Percentiles rank a stretch among this genome's conserved stretches.
Evolutionary conservation across 352 stramenopile species (phyloP).

Genomic region (Globisporangium apiculatum): DNA sequence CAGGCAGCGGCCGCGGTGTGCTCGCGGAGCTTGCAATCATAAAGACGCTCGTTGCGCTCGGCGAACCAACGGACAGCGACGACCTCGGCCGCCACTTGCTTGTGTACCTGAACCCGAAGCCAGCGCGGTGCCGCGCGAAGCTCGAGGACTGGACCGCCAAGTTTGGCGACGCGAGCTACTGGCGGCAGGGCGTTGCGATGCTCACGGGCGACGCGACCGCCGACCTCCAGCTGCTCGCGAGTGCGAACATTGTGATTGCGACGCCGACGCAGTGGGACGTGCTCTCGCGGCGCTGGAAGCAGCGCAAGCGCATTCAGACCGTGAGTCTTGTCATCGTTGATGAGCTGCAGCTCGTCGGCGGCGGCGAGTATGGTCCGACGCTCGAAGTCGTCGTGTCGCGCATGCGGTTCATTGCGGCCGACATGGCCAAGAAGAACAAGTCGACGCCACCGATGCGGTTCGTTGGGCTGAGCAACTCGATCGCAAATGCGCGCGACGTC

Average conservation of each 20-base stretch:
- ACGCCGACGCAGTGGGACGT: constrained; percentile 95
- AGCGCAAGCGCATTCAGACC: constrained; percentile 94
- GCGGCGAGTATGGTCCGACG: constrained; percentile 80
- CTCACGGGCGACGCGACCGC: constrained; percentile 92
- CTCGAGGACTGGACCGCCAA: constrained; percentile 82
- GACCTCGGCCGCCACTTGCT: constrained; percentile 73
- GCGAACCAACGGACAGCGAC: constrained; percentile 47
- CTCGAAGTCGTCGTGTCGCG: constrained; percentile 97
- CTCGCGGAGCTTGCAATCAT: constrained; percentile 96
- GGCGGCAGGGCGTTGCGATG: constrained; percentile 80
- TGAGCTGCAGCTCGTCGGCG: constrained; percentile 96
- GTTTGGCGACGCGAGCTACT: constrained; percentile 77
- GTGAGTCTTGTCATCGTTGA: constrained; percentile 95
- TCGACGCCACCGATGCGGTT: constrained; percentile 76
- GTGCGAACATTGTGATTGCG: constrained; percentile 90
- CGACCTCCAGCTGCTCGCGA: constrained; percentile 90
- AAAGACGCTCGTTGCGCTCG: constrained; percentile 74
- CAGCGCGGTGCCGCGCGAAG: constrained; percentile 53
- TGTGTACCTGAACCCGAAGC: constrained; percentile 94
- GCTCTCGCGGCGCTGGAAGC: constrained; percentile 95
- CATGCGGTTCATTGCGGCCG: constrained; percentile 96
- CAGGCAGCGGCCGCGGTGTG: constrained; percentile 92
- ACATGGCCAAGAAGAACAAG: constrained; percentile 71
- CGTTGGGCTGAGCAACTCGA: constrained; percentile 92
- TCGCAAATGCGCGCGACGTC: constrained; percentile 97